These are phyloP conservation scores for Lactarius tabidus DNA, from an alignment of 768 basidiomycete genomes.

Conservation along the genomic window DNA sequence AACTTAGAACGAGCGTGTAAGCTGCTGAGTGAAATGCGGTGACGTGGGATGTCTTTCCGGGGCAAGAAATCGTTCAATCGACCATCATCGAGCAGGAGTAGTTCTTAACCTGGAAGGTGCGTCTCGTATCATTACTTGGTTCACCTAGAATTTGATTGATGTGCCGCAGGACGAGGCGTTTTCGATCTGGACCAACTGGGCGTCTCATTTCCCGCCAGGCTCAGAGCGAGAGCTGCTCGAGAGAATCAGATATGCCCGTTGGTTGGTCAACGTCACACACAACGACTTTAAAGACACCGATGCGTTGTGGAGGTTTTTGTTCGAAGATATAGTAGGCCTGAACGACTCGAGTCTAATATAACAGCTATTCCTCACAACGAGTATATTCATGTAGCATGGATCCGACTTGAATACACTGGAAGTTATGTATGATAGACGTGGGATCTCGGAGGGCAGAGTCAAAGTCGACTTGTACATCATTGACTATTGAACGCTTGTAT, in stretches of 20 bases:
- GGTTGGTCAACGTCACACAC: constrained; percentile 90
- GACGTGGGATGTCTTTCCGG: constrained; percentile 98
- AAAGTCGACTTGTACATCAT: too few species aligned
- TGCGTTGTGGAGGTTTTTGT: constrained; percentile 83
- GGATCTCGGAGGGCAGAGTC: background rate
- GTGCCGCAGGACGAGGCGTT: constrained; percentile 84
- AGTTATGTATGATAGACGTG: constrained; percentile 6
- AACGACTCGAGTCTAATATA: constrained; percentile 3
- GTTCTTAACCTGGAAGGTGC: constrained; percentile 95
- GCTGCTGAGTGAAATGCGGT: constrained; percentile 87
- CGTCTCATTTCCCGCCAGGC: constrained; percentile 72
- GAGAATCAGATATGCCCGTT: constrained; percentile 62
- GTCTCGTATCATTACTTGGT: constrained; percentile 21
- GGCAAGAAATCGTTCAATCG: constrained; percentile 91
- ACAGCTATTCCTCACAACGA: background rate
- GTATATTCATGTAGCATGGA: background rate
- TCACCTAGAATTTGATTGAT: background rate
- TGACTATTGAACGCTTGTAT: too few species aligned
- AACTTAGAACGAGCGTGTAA: constrained; percentile 72
- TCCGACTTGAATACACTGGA: background rate
- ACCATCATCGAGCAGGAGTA: constrained; percentile 96
- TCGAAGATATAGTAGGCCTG: constrained; percentile 34
- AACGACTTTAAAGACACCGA: constrained; percentile 83
- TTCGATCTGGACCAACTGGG: constrained; percentile 94
- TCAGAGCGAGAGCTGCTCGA: constrained; percentile 79